Evolutionary conservation across 2,329 filamentous ascomycete species (phyloP).

Genomic region (Tolypocladium sp.): DNA sequence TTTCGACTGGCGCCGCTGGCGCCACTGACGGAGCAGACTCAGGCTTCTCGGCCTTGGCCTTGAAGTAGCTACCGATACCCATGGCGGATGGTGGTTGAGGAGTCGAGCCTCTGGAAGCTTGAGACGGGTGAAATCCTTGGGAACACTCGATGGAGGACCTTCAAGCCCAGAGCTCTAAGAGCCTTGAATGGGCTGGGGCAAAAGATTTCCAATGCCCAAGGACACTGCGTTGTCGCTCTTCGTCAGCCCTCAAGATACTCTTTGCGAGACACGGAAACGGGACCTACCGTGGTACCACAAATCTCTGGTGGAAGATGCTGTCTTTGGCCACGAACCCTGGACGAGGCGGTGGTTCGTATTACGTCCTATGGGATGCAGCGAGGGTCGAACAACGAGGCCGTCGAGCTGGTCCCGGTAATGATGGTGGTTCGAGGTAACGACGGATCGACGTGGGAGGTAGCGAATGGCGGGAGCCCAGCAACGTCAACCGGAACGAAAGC

Average conservation of each 20-base stretch:
- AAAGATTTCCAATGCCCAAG: neutral
- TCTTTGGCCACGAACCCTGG: neutral
- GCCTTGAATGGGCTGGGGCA: neutral
- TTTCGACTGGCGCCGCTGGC: constrained; percentile 7
- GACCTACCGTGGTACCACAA: neutral
- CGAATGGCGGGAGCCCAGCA: neutral
- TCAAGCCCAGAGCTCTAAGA: neutral
- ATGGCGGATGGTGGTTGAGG: constrained; percentile 27
- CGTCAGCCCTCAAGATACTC: neutral
- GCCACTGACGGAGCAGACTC: constrained; percentile 6
- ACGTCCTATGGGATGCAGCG: neutral
- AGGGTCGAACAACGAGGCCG: neutral
- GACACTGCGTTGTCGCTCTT: neutral
- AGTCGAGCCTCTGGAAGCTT: neutral
- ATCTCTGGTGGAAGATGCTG: too few species aligned
- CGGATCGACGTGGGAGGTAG: neutral
- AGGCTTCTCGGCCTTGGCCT: constrained; percentile 31
- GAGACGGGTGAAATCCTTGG: neutral
- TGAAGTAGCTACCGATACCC: constrained; percentile 57
- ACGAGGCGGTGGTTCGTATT: neutral
- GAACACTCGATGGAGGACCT: neutral
- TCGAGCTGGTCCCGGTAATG: neutral
- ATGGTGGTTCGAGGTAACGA: neutral
- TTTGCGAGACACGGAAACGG: neutral
- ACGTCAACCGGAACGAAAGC: neutral